Evolutionary conservation across 2,329 filamentous ascomycete genomes (phyloP).

Genomic region (Trichophyton benhamiae): DNA sequence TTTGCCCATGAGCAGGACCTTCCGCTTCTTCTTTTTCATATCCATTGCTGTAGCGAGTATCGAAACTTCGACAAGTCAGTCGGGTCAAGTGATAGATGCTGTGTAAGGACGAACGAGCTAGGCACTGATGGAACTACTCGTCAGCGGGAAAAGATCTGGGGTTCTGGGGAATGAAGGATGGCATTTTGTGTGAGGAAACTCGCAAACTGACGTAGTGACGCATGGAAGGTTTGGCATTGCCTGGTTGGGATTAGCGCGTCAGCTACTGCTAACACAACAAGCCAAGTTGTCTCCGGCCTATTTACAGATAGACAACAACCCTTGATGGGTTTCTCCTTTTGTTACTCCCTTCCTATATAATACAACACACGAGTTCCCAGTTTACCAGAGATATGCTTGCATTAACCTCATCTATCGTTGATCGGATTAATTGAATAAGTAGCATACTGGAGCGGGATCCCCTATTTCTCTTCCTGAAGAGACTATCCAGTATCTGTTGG

Average conservation of each 20-base stretch:
- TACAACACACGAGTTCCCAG: neutral
- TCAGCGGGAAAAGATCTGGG: neutral
- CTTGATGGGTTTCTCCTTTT: too few species aligned
- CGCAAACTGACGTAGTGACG: conserved; percentile 1
- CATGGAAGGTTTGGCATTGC: conserved; percentile 1
- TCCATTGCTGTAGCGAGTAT: conserved; percentile 28
- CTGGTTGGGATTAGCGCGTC: neutral
- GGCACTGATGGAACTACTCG: neutral
- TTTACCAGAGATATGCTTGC: too few species aligned
- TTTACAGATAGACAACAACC: neutral
- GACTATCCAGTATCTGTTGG: too few species aligned
- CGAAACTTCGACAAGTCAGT: neutral
- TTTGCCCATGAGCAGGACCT: conserved; percentile 85
- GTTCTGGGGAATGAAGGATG: neutral
- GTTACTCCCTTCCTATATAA: too few species aligned
- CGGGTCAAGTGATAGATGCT: neutral
- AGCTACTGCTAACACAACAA: neutral
- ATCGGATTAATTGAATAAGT: too few species aligned
- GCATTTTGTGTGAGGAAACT: neutral
- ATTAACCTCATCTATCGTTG: too few species aligned
- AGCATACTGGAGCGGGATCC: too few species aligned
- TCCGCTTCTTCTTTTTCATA: conserved; percentile 59
- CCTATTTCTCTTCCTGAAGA: too few species aligned
- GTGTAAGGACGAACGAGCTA: neutral
- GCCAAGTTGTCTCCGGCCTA: neutral